phyloP scores from a whole-genome alignment of 495 filamentous ascomycete genomes.

The Aspergillus sclerotioniger region DNA sequence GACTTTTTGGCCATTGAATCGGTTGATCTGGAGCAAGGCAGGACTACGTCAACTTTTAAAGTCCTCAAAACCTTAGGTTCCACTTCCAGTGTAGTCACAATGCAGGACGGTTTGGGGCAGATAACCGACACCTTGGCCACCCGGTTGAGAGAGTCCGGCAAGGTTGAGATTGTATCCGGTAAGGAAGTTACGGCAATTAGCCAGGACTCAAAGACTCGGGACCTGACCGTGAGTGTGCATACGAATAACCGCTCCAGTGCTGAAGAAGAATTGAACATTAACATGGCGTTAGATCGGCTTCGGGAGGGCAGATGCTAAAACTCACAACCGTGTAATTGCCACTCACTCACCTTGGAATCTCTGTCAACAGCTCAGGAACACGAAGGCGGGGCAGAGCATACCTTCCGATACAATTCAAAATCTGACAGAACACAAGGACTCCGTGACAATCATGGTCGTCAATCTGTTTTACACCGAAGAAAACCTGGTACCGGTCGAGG shows the following conservation, averaged over 20 bases:
- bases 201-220: conserved; percentile 10
- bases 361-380: conserved; percentile 18
- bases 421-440: conserved; percentile 52
- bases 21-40: conserved; percentile 10
- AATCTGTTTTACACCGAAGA: conserved; percentile 79
- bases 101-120: conserved; percentile 33
- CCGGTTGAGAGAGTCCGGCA: conserved; percentile 27
- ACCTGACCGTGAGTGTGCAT: conserved; percentile 20
- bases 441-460: conserved; percentile 84
- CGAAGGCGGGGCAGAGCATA: conserved; percentile 6
- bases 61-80: conserved; percentile 17
- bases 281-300: conserved; percentile 15
- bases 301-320: conserved; percentile 8
- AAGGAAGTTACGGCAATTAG: conserved; percentile 21
- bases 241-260: background rate
- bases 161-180: conserved; percentile 28
- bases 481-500: conserved; percentile 59
- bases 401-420: conserved; percentile 24
- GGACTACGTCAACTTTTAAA: conserved; percentile 14
- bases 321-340: conserved; percentile 67
- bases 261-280: background rate
- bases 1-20: conserved; percentile 27
- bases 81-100: conserved; percentile 52
- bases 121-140: conserved; percentile 31
- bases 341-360: conserved; percentile 56